Evolutionary conservation across 768 basidiomycete species (phyloP), one percentile per base, ranked within the genome.

Genomic region (Myochromella boudieri): DNA sequence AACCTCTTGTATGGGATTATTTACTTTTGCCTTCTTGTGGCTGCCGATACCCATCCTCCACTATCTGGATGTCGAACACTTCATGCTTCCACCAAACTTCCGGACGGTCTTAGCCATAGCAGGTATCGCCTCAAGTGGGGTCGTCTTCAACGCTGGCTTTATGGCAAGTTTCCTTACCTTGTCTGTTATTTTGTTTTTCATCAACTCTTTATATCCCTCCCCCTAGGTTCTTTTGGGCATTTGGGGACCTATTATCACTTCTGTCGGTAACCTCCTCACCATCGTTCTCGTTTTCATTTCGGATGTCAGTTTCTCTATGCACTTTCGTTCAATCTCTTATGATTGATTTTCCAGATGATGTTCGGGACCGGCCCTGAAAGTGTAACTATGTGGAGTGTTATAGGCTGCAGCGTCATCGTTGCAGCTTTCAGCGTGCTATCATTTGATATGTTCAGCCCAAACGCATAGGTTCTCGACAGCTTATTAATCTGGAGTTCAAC

Each of bases 251-350:
- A 82, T 94, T 32, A 79, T 92, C 33, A 82, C 84, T 7, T 91
- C 90, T 2, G 93, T 97, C 25, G 93, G 92, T 36, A 92, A 81
- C 64, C 76, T 98, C n/a, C 75, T 95, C n/a, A 94, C 94, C 4
- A 95, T 95, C 54, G 90, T 95, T 28, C 76, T 97, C 39, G 89
- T 93, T 11, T 80, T 93, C 37, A 57, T 91, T 12, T 81, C 87
- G 32, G 94, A 97, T 65, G 73, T 86, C 37, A 58, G 70, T 62
- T 37, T n/a, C 49, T 45, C 24, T n/a, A 34, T n/a, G n/a, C n/a
- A 6, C 33, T 34, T 5, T n/a, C 33, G 5, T 34, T 17, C 18
- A 7, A 34, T 42, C 28, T 43, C 31, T 18, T 14, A 6, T 27
- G 10, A 21, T 33, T 17, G n/a, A 20, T 22, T 17, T 21, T n/a